Evolutionary conservation across 306 rosid species (phyloP), one percentile per base, ranked within the genome.

Genomic region (Lathyrus aphaca): DNA sequence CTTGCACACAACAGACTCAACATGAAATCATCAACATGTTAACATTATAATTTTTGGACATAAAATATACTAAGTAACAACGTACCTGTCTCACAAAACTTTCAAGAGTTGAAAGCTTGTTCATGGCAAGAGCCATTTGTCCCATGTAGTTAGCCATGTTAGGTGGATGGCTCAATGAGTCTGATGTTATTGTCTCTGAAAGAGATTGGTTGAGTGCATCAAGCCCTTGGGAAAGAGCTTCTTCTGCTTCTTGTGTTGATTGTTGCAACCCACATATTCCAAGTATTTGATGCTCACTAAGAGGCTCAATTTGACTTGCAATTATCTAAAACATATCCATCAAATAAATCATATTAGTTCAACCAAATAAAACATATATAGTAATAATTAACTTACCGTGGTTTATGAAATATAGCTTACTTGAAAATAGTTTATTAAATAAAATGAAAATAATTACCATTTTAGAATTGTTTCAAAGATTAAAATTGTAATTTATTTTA

Each of bases 61-160:
- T 18, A 50, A 50, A 3, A 18, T 50, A 18, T 5, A 25, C 29
- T 25, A 14, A 9, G 27, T 16, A 16, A 1, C 35, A 40, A 12
- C 53, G 14, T 46, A 94, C 99, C 99, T 94, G 99, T 86, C 96
- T 80, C 10, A 87, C 85, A 68, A 94, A 91, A 45, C 86, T 90
- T 85, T 94, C 99, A 16, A 91, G 79, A 49, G 95, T 82, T 12
- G 97, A 87, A 78, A 94, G 92, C 83, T 94, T 94, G 86, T 77
- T 88, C 68, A 94, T 86, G 77, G 99, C 99, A 15, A 91, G 14
- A 11, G 99, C 94, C 99, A 94, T 94, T 27, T 91, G 97, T n/a
- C 96, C 97, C 99, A 94, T 94, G 81, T 91, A 94, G 82, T 88
- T 94, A 27, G 89, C 77, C 97, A 94, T 88, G 65, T 88, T 94